Conservation (phyloP, 306 rosid species). For the Abrus precatorius region DNA sequence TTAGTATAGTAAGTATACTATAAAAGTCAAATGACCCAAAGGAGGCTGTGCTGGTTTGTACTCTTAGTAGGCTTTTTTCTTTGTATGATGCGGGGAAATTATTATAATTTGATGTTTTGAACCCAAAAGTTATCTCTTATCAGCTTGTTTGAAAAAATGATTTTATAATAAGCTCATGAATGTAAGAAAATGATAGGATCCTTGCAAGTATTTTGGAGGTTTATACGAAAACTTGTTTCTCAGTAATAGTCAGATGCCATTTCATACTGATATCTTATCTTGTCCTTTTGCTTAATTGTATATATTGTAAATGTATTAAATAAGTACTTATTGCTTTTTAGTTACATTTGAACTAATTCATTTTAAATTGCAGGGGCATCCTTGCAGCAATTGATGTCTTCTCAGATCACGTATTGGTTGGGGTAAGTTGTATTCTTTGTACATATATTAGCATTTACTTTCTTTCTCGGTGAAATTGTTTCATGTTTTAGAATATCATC, state of each 20-base stretch:
- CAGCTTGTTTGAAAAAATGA: constrained; percentile 13
- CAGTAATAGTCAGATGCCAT: constrained; percentile 23
- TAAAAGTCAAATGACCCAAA: constrained; percentile 27
- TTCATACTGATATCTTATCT: constrained; percentile 32
- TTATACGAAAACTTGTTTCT: not conserved
- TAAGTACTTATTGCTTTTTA: not conserved
- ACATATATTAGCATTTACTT: constrained; percentile 20
- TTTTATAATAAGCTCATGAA: constrained; percentile 6
- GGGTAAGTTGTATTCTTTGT: constrained; percentile 73
- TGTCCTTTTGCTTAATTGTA: not conserved
- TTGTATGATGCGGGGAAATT: constrained; percentile 13
- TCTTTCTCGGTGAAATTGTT: constrained; percentile 24
- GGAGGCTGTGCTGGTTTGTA: constrained; percentile 3
- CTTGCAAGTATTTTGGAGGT: constrained; percentile 9
- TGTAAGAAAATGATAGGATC: not conserved
- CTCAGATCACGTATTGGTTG: constrained; percentile 80
- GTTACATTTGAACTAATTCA: constrained; percentile 33
- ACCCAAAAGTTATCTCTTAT: not conserved
- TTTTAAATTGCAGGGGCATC: constrained; percentile 79
- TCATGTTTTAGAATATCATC: not conserved
- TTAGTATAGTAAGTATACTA: not conserved
- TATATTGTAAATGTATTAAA: not conserved
- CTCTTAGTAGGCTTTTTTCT: constrained; percentile 1
- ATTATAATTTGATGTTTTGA: constrained; percentile 1
- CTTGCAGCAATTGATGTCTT: constrained; percentile 93